These are phyloP conservation scores for Neoascochyta sp. DNA, from an alignment of 2,329 filamentous ascomycete species.

Conservation along the genomic window DNA sequence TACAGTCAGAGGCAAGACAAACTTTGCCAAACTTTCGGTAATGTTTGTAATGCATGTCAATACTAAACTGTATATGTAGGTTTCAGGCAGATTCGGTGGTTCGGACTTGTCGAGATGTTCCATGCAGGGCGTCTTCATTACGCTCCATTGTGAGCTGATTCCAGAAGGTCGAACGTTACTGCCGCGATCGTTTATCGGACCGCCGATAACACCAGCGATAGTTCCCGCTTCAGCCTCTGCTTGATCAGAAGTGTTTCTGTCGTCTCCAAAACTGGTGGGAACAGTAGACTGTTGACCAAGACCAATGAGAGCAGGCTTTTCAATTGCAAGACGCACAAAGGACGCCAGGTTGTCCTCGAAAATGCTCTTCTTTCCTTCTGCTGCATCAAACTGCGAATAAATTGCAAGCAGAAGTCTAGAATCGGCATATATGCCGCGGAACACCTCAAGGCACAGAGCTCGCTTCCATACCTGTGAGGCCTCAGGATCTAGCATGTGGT, in stretches of 20 bases:
- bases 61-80: constrained; percentile 87
- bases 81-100: constrained; percentile 77
- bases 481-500: constrained; percentile 84
- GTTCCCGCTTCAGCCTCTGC: constrained; percentile 86
- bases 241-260: constrained; percentile 65
- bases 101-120: constrained; percentile 93
- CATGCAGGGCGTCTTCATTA: constrained; percentile 79
- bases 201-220: constrained; percentile 78
- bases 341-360: constrained; percentile 78
- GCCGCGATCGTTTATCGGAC: constrained; percentile 57
- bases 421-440: constrained; percentile 80
- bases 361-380: constrained; percentile 68
- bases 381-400: constrained; percentile 73
- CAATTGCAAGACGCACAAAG: constrained; percentile 88
- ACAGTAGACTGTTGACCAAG: constrained; percentile 84
- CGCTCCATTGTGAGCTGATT: constrained; percentile 89
- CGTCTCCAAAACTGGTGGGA: constrained; percentile 60
- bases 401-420: constrained; percentile 73
- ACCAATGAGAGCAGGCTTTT: constrained; percentile 85
- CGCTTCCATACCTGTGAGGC: constrained; percentile 76
- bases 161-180: constrained; percentile 66
- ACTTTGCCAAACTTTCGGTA: constrained; percentile 89
- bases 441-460: constrained; percentile 85
- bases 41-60: constrained; percentile 85
- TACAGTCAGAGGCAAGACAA: constrained; percentile 86